These are phyloP conservation scores for Stephanodiscus triporus DNA, from an alignment of 108 stramenopile genomes.

Conservation along the genomic window DNA sequence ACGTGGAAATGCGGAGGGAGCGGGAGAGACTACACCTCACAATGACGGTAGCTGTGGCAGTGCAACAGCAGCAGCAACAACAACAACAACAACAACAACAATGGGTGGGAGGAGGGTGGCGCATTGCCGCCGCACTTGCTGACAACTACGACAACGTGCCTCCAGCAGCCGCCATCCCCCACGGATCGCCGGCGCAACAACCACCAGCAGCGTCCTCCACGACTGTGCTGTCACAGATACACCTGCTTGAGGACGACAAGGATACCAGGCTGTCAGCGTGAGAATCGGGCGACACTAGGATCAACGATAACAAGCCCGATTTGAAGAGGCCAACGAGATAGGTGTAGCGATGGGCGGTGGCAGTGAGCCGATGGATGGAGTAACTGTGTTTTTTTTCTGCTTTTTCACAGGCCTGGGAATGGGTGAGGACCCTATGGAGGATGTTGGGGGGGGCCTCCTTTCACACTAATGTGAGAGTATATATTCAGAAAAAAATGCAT, in stretches of 20 bases:
- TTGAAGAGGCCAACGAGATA: too few relatives aligned
- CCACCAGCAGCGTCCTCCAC: background rate
- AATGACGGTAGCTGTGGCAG: background rate
- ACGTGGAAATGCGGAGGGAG: conserved; percentile 40
- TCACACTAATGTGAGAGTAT: too few relatives aligned
- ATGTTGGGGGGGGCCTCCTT: too few relatives aligned
- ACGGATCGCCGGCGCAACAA: background rate
- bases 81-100: too few relatives aligned
- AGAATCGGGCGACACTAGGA: background rate
- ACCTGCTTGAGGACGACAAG: conserved; percentile 29
- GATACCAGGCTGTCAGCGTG: conserved; percentile 20
- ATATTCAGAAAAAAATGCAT: too few relatives aligned
- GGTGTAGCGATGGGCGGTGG: too few relatives aligned
- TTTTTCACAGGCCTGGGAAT: too few relatives aligned
- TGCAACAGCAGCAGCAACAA: conserved; percentile 17
- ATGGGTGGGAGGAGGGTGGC: background rate
- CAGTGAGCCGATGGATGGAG: too few relatives aligned
- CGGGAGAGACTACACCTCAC: background rate
- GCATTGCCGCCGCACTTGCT: conserved; percentile 30
- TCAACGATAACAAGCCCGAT: background rate
- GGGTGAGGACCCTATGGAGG: too few relatives aligned
- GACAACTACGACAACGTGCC: too few relatives aligned
- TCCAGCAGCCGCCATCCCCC: conserved; percentile 1
- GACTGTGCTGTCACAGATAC: conserved; percentile 31
- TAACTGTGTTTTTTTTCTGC: too few relatives aligned